Conservation (phyloP, 129 eudicot genomes). For the Tanacetum coccineum region DNA sequence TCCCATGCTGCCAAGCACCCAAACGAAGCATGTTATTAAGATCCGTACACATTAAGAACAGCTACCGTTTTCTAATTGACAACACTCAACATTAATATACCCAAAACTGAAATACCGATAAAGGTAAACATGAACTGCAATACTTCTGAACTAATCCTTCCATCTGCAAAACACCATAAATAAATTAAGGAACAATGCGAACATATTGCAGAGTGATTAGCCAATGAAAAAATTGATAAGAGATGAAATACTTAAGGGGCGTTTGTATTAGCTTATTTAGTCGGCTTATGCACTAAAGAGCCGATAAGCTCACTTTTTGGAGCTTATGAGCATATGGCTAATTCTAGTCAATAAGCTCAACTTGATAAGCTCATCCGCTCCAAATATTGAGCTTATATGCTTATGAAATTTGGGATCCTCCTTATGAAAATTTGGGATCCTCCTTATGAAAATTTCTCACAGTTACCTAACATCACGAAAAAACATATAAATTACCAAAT, state of each 20-base stretch:
- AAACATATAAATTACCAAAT: slow-evolving; percentile 11
- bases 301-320: no score
- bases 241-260: no score
- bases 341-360: no score
- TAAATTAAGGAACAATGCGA: not conserved
- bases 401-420: slow-evolving; percentile 50
- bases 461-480: slow-evolving; percentile 46
- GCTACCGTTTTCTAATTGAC: slow-evolving; percentile 6
- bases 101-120: slow-evolving; percentile 48
- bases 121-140: slow-evolving; percentile 55
- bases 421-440: slow-evolving; percentile 65
- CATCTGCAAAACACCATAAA: slow-evolving; percentile 54
- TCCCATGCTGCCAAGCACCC: slow-evolving; percentile 73
- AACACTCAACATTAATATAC: slow-evolving; percentile 35
- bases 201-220: no score
- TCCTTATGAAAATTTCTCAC: slow-evolving; percentile 77
- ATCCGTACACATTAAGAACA: slow-evolving; percentile 2
- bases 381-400: no score
- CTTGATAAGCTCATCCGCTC: no score
- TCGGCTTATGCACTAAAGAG: no score
- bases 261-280: no score
- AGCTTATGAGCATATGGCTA: no score
- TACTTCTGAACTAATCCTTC: slow-evolving; percentile 77
- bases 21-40: slow-evolving; percentile 20
- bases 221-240: no score